A percentile compares a stretch with the other conserved stretches of the same genome.
Evolutionary conservation across 2,329 filamentous ascomycete species (phyloP).

Genomic region (Fusarium chuoi): DNA sequence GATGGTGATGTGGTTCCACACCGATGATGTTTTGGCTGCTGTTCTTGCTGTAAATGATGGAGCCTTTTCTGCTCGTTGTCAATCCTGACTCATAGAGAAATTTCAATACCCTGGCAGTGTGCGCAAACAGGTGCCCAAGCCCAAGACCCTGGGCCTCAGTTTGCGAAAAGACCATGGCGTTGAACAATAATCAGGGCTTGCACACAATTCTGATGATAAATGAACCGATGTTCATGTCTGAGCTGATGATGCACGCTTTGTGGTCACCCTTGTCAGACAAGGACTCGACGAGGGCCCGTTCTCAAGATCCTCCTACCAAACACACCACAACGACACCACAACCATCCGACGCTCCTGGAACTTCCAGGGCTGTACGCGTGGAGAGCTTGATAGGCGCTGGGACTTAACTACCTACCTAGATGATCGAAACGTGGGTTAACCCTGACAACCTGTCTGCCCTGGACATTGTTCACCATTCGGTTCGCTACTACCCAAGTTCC

Average conservation of each 20-base stretch:
- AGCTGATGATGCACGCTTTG: conserved; percentile 31
- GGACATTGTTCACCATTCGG: conserved; percentile 23
- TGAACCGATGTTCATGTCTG: conserved; percentile 28
- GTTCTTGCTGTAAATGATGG: conserved; percentile 28
- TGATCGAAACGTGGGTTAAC: conserved; percentile 28
- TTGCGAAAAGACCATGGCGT: neutral
- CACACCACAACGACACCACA: conserved; percentile 45
- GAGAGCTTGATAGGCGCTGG: conserved; percentile 17
- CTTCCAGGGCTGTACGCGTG: conserved; percentile 17
- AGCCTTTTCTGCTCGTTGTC: conserved; percentile 21
- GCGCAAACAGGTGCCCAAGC: conserved; percentile 19
- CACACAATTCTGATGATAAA: conserved; percentile 14
- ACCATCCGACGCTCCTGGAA: conserved; percentile 38
- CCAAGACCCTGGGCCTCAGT: conserved; percentile 21
- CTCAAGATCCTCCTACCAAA: conserved; percentile 29
- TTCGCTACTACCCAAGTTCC: conserved; percentile 26
- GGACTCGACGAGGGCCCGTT: conserved; percentile 24
- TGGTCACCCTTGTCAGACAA: conserved; percentile 26
- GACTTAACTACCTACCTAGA: neutral
- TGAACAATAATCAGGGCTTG: conserved; percentile 13
- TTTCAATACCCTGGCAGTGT: conserved; percentile 1
- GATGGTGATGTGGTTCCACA: conserved; percentile 35
- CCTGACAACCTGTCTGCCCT: conserved; percentile 34
- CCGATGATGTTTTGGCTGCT: conserved; percentile 26
- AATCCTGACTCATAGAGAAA: conserved; percentile 33